A percentile compares a stretch with the other conserved stretches of the same genome.
These are phyloP conservation scores for Schwanniomyces sp. DNA, from an alignment of 805 yeast genomes.

Conservation along the genomic window DNA sequence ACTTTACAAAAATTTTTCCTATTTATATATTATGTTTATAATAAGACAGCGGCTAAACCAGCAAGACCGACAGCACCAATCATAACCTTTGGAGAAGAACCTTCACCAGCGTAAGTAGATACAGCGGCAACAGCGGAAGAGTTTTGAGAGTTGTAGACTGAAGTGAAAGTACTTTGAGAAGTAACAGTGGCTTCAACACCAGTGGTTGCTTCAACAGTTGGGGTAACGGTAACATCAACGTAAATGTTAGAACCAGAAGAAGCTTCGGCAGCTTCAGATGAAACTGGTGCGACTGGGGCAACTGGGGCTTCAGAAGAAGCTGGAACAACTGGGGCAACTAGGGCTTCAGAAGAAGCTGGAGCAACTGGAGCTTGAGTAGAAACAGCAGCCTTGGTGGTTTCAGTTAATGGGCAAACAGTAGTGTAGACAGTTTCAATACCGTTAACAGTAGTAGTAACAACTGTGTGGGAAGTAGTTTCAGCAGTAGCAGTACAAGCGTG, in stretches of 20 bases:
- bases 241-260: conserved; percentile 29
- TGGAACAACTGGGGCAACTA: conserved; percentile 11
- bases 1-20: background rate
- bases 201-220: conserved; percentile 46
- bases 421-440: conserved; percentile 36
- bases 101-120: conserved; percentile 31
- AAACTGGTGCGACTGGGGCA: background rate
- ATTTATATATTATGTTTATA: conserved; percentile 15
- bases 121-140: conserved; percentile 15
- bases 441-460: conserved; percentile 31
- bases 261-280: conserved; percentile 9
- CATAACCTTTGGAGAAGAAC: conserved; percentile 23
- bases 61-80: conserved; percentile 42
- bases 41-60: conserved; percentile 41
- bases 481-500: conserved; percentile 19
- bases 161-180: conserved; percentile 37
- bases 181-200: conserved; percentile 44
- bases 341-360: conserved; percentile 5
- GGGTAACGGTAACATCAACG: conserved; percentile 52
- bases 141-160: conserved; percentile 23
- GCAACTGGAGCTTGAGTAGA: conserved; percentile 9
- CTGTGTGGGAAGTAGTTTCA: conserved; percentile 13
- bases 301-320: background rate
- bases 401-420: conserved; percentile 36
- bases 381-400: conserved; percentile 8